Conservation (phyloP, 2,329 filamentous ascomycete species). For the Fusarium sambucinum region DNA sequence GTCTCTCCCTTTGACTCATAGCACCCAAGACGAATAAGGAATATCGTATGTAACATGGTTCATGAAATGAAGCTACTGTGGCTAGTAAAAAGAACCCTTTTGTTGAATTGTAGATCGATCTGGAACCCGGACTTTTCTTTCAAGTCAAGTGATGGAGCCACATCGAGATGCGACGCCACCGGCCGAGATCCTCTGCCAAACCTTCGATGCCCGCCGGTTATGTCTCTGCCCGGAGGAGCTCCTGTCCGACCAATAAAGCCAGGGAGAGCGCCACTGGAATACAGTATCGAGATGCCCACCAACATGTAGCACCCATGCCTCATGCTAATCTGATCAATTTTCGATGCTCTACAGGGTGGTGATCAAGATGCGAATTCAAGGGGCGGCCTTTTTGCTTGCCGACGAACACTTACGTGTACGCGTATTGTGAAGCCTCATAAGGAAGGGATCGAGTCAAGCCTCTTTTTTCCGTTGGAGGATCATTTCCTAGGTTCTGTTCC, state of each 20-base stretch:
- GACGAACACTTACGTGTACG: not conserved
- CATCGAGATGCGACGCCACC: conserved; percentile 45
- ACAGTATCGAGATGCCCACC: conserved; percentile 21
- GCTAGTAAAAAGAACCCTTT: conserved; percentile 7
- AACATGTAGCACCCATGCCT: not conserved
- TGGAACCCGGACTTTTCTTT: conserved; percentile 18
- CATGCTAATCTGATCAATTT: conserved; percentile 7
- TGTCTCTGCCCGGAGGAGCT: conserved; percentile 13
- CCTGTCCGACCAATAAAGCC: conserved; percentile 6
- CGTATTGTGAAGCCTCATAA: conserved; percentile 10
- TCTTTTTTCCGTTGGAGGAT: conserved; percentile 1
- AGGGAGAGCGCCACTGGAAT: not conserved
- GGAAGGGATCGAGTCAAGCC: conserved; percentile 22
- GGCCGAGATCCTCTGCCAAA: conserved; percentile 40
- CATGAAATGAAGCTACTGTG: conserved; percentile 1
- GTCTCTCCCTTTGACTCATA: not conserved
- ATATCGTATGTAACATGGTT: not conserved
- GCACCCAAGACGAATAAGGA: not conserved
- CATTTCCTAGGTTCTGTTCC: not conserved
- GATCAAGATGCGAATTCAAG: conserved; percentile 6
- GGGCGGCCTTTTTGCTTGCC: not conserved
- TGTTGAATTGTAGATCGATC: conserved; percentile 31
- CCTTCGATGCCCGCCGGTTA: conserved; percentile 36
- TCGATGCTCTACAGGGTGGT: not conserved
- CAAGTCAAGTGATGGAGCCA: conserved; percentile 32